These are phyloP conservation scores for Rhamnella rubrinervis DNA, from an alignment of 331 rosid species.

Conservation along the genomic window DNA sequence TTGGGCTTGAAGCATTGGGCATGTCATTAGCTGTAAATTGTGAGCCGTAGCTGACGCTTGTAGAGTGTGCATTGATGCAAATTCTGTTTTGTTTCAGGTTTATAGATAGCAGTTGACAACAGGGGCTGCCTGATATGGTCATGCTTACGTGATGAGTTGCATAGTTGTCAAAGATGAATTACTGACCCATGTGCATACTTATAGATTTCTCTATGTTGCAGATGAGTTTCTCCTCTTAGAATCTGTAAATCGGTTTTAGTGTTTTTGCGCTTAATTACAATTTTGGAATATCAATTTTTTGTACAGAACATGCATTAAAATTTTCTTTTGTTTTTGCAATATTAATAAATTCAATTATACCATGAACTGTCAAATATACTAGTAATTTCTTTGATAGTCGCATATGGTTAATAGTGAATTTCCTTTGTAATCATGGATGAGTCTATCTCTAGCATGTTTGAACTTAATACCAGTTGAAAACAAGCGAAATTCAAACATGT, in stretches of 20 bases:
- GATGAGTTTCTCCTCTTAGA: constrained; percentile 99
- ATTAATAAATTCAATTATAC: neutral
- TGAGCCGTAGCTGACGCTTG: constrained; percentile 12
- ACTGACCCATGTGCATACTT: constrained; percentile 66
- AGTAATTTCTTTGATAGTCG: neutral
- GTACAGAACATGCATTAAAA: constrained; percentile 33
- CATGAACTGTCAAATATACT: neutral
- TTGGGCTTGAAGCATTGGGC: too few species aligned
- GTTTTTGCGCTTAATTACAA: constrained; percentile 41
- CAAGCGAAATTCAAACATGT: too few species aligned
- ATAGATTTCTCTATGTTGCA: constrained; percentile 73
- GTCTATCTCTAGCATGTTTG: neutral
- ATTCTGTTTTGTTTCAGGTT: constrained; percentile 58
- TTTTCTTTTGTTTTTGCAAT: constrained; percentile 13
- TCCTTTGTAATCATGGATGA: neutral
- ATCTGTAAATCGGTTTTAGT: constrained; percentile 64
- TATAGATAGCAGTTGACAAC: constrained; percentile 29
- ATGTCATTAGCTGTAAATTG: too few species aligned
- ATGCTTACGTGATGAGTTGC: constrained; percentile 25
- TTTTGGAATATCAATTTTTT: constrained; percentile 47
- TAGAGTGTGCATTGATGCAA: constrained; percentile 36
- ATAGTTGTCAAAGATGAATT: constrained; percentile 52
- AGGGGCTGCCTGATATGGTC: constrained; percentile 35
- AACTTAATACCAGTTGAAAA: neutral
- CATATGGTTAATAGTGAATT: constrained; percentile 5